phyloP scores from a whole-genome alignment of 371 early-diverging fungal genomes.

The Phascolomyces articulosus region DNA sequence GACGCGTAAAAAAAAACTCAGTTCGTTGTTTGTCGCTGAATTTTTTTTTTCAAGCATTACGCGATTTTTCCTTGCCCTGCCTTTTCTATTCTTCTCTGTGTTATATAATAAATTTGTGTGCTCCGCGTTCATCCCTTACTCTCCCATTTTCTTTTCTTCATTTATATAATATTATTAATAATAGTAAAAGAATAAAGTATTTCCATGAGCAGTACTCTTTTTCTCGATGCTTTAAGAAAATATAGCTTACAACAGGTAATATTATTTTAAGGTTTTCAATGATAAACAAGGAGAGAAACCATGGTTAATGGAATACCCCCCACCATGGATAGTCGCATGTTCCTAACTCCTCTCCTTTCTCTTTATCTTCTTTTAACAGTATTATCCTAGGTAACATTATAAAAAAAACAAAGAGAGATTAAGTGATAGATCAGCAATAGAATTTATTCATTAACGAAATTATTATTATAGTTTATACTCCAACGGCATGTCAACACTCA shows the following conservation, averaged over 20 bases:
- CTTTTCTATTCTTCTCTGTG: neutral
- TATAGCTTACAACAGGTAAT: constrained; percentile 25
- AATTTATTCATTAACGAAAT: too few species aligned
- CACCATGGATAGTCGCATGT: too few species aligned
- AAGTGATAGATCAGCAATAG: neutral
- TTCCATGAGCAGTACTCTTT: constrained; percentile 20
- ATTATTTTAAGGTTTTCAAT: neutral
- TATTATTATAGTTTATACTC: constrained; percentile 17
- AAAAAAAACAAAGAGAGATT: too few species aligned
- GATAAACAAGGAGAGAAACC: neutral
- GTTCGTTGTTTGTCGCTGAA: neutral
- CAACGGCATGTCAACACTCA: constrained; percentile 21
- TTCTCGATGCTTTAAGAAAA: constrained; percentile 23
- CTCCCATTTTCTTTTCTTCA: neutral
- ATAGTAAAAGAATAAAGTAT: neutral
- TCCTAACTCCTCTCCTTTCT: neutral
- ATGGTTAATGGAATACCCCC: too few species aligned
- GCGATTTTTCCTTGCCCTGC: neutral
- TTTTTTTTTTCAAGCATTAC: neutral
- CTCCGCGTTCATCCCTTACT: too few species aligned
- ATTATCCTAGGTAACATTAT: constrained; percentile 31
- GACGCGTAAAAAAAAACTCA: neutral
- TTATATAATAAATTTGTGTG: too few species aligned
- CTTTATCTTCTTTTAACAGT: constrained; percentile 2
- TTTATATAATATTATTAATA: neutral